These are phyloP conservation scores for Paraphaeosphaeria sporulosa DNA, from an alignment of 2,329 filamentous ascomycete species.

Conservation along the genomic window DNA sequence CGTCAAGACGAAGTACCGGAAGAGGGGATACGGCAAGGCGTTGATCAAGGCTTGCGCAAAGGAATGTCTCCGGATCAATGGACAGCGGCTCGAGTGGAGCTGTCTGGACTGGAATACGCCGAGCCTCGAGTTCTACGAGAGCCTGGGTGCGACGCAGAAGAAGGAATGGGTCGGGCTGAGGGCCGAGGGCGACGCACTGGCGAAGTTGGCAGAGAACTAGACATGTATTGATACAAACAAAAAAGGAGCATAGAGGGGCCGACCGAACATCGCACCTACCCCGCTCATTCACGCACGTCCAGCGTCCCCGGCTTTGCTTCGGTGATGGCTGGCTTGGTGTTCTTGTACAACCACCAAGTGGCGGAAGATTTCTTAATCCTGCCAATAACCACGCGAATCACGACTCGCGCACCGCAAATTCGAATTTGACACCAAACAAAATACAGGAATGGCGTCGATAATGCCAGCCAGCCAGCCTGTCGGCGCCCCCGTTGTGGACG, in stretches of 20 bases:
- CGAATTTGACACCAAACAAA: slow-evolving; percentile 9
- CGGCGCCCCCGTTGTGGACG: not conserved
- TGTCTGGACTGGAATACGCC: slow-evolving; percentile 94
- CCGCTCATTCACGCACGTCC: slow-evolving; percentile 1
- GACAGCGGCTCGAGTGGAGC: slow-evolving; percentile 84
- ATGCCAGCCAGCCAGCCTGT: not conserved
- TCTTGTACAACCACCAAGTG: not conserved
- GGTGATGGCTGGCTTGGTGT: not conserved
- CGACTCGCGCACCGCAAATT: not conserved
- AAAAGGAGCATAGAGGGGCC: not conserved
- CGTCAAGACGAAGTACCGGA: slow-evolving; percentile 73
- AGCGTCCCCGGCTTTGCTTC: too few species aligned
- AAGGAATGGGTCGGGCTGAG: slow-evolving; percentile 78
- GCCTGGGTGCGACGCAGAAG: slow-evolving; percentile 69
- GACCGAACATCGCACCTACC: not conserved
- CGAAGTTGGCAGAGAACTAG: slow-evolving; percentile 59
- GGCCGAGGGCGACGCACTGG: slow-evolving; percentile 71
- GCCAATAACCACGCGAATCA: not conserved
- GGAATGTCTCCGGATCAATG: slow-evolving; percentile 76
- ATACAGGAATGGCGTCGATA: not conserved
- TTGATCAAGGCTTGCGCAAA: slow-evolving; percentile 79
- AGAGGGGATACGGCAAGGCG: slow-evolving; percentile 79
- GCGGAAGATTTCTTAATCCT: not conserved
- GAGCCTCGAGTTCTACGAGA: slow-evolving; percentile 82
- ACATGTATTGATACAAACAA: not conserved